Conservation (phyloP, 306 rosid species). For the Biancaea sappan region DNA sequence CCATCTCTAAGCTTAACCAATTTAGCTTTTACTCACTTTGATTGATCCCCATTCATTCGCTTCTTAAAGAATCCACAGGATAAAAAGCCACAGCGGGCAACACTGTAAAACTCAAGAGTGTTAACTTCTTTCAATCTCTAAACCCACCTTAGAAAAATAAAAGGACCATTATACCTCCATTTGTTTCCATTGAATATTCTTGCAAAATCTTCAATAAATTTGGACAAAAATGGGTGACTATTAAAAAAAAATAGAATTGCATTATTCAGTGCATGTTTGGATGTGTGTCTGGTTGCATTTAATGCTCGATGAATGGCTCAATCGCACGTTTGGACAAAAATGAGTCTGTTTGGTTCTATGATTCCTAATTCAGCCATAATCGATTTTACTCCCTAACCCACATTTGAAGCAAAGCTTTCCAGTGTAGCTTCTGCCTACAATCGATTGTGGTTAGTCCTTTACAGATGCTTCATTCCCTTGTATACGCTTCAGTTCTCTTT, state of each 20-base stretch:
- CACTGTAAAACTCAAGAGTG: slow-evolving; percentile 48
- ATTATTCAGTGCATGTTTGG: slow-evolving; percentile 71
- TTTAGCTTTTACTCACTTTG: slow-evolving; percentile 58
- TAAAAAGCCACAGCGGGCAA: slow-evolving; percentile 66
- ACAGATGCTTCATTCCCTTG: too few relatives aligned
- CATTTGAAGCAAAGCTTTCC: too few relatives aligned
- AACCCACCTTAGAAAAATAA: slow-evolving; percentile 75
- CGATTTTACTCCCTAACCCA: too few relatives aligned
- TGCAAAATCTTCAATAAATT: slow-evolving; percentile 69
- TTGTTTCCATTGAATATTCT: slow-evolving; percentile 70
- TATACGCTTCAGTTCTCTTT: too few relatives aligned
- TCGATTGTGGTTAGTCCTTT: too few relatives aligned
- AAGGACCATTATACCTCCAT: slow-evolving; percentile 93
- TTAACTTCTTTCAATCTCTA: slow-evolving; percentile 36
- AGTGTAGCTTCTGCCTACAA: too few relatives aligned
- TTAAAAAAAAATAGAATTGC: slow-evolving; percentile 73
- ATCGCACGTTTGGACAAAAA: too few relatives aligned
- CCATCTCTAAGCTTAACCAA: slow-evolving; percentile 43
- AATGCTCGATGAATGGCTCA: too few relatives aligned
- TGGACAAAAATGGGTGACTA: slow-evolving; percentile 73
- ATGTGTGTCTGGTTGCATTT: too few relatives aligned
- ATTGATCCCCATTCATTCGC: slow-evolving; percentile 41
- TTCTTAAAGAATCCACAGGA: slow-evolving; percentile 53
- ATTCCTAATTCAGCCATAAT: too few relatives aligned
- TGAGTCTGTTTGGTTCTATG: too few relatives aligned